Evolutionary conservation across 73 alveolate genomes (phyloP).

Genomic region (Effrenium voratum): DNA sequence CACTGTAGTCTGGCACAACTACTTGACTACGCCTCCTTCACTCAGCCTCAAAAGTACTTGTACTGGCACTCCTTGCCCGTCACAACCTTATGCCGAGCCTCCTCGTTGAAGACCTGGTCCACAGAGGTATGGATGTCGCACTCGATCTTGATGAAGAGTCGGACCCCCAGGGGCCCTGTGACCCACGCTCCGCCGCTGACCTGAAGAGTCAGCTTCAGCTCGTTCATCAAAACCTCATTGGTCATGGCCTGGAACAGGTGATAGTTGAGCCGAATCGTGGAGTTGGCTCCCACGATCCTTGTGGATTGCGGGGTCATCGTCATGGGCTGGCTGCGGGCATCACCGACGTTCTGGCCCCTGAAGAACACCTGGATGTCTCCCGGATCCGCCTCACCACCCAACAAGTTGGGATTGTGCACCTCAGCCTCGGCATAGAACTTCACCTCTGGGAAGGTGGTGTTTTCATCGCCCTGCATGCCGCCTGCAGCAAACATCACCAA

Average conservation of each 20-base stretch:
- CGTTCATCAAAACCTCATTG: not conserved
- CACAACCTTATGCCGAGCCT: not conserved
- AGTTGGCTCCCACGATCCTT: not conserved
- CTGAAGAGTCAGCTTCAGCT: slow-evolving; percentile 4
- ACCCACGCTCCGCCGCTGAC: slow-evolving; percentile 3
- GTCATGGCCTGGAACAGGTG: not conserved
- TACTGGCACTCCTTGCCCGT: not conserved
- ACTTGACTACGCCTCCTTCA: too few species aligned
- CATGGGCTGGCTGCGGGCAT: not conserved
- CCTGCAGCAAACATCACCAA: slow-evolving; percentile 60
- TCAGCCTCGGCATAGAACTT: slow-evolving; percentile 29
- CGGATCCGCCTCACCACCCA: slow-evolving; percentile 47
- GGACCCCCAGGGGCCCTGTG: not conserved
- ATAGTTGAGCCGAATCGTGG: not conserved
- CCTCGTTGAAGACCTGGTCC: not conserved
- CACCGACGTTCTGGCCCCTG: not conserved
- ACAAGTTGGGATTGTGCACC: slow-evolving; percentile 46
- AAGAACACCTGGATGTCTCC: not conserved
- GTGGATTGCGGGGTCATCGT: not conserved
- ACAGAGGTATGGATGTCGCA: not conserved
- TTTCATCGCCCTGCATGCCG: not conserved
- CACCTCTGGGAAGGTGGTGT: slow-evolving; percentile 40
- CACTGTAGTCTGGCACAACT: too few species aligned
- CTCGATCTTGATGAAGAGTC: not conserved
- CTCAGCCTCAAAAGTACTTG: slow-evolving; percentile 34